phyloP scores from a whole-genome alignment of 306 rosid genomes.

The Hippophae tibetana region DNA sequence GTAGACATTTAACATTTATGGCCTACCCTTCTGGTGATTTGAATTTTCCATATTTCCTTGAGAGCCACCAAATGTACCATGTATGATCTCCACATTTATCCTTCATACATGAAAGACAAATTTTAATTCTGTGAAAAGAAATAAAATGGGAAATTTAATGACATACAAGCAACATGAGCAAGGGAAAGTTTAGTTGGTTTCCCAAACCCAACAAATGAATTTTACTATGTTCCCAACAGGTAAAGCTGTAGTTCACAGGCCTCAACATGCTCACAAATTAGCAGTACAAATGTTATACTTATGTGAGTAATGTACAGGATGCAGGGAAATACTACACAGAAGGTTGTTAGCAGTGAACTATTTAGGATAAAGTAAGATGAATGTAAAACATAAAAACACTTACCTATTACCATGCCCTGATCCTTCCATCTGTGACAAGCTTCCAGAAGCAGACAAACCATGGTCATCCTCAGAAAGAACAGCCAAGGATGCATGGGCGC shows the following conservation, averaged over 20 bases:
- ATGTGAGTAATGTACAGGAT: neutral
- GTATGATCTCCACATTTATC: conserved; percentile 49
- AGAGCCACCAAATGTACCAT: conserved; percentile 47
- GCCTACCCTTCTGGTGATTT: conserved; percentile 58
- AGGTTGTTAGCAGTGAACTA: neutral
- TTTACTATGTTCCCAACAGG: neutral
- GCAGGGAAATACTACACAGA: neutral
- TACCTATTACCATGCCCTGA: conserved; percentile 56
- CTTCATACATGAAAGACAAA: conserved; percentile 36
- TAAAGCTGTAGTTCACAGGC: neutral
- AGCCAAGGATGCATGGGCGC: conserved; percentile 89
- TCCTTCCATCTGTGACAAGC: conserved; percentile 45
- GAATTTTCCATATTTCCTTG: conserved; percentile 49
- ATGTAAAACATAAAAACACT: conserved; percentile 13
- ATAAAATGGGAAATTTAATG: conserved; percentile 22
- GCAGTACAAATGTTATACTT: neutral
- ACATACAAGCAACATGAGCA: conserved; percentile 8
- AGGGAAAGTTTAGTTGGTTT: conserved; percentile 2
- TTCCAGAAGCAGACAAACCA: conserved; percentile 41
- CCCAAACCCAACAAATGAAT: neutral
- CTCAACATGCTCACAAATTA: neutral
- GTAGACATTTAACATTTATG: conserved; percentile 9
- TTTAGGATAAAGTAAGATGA: too few species aligned
- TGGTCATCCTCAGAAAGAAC: conserved; percentile 51
- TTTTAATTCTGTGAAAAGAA: conserved; percentile 15